phyloP scores from a whole-genome alignment of 192 early-diverging fungal species.

The Chytriomyces hyalinus region DNA sequence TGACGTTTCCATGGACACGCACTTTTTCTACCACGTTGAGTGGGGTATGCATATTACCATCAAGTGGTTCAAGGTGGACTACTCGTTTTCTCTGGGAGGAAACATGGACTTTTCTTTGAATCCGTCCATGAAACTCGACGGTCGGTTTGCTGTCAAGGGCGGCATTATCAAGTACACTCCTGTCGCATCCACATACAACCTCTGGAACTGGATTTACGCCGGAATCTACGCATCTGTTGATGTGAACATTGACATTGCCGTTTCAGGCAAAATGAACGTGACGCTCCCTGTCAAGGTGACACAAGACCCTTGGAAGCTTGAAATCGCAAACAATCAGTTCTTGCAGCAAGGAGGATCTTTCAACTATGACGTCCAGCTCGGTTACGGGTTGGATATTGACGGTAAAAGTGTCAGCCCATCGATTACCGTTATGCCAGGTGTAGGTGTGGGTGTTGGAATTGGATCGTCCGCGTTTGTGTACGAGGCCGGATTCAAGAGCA shows the following conservation, averaged over 20 bases:
- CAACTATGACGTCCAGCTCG: background rate
- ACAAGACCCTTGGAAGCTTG: background rate
- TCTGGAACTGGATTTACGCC: background rate
- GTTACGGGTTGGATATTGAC: background rate
- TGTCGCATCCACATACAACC: background rate
- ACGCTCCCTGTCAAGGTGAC: background rate
- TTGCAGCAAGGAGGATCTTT: background rate
- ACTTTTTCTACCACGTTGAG: background rate
- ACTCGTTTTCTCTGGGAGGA: conserved; percentile 14
- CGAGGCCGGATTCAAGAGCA: background rate
- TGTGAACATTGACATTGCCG: background rate
- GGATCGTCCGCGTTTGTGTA: background rate
- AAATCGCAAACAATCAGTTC: background rate
- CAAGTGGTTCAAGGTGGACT: background rate
- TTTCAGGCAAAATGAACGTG: background rate
- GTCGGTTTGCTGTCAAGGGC: background rate
- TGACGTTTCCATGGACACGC: background rate
- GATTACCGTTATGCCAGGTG: background rate
- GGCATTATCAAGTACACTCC: conserved; percentile 7
- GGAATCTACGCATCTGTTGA: conserved; percentile 10
- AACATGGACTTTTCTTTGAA: background rate
- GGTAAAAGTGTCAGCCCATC: background rate
- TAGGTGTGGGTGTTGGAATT: background rate
- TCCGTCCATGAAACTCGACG: background rate
- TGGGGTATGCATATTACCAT: conserved; percentile 6